Conservation (phyloP, 2,329 filamentous ascomycete genomes). For the Colletotrichum lini region DNA sequence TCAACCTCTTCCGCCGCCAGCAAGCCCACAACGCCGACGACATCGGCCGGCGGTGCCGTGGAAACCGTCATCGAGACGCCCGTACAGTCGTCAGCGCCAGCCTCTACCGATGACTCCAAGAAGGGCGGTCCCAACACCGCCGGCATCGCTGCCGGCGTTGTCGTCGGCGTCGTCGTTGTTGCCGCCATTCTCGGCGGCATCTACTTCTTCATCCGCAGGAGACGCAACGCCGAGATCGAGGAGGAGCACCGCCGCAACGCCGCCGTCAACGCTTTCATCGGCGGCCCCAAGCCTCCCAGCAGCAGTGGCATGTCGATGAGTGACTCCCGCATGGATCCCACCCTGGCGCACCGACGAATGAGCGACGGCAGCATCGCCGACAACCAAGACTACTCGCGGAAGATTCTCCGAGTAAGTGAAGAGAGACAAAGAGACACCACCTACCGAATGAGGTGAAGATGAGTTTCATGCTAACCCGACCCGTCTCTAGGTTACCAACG, state of each 20-base stretch:
- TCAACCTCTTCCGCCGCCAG: constrained; percentile 48
- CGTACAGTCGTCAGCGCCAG: not conserved
- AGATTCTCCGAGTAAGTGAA: constrained; percentile 89
- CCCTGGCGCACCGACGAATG: constrained; percentile 85
- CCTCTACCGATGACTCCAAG: constrained; percentile 43
- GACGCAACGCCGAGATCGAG: constrained; percentile 82
- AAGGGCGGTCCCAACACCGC: constrained; percentile 75
- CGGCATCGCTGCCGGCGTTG: constrained; percentile 88
- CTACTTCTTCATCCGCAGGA: constrained; percentile 82
- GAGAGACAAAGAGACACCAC: not conserved
- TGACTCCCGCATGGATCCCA: constrained; percentile 89
- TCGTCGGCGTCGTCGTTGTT: constrained; percentile 83
- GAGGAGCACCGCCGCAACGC: constrained; percentile 88
- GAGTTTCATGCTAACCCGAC: constrained; percentile 3
- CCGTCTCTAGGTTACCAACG: constrained; percentile 68
- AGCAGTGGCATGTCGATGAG: constrained; percentile 79
- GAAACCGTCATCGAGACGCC: constrained; percentile 33
- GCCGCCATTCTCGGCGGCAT: constrained; percentile 76
- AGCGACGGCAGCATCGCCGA: constrained; percentile 98
- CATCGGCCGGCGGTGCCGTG: constrained; percentile 42
- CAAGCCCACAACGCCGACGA: constrained; percentile 27
- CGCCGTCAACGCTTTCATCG: constrained; percentile 82
- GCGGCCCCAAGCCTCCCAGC: constrained; percentile 73
- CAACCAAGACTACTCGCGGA: constrained; percentile 95
- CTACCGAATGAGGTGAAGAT: not conserved